Conservation (phyloP, 2,329 filamentous ascomycete genomes). For the Trichoderma lentiforme region DNA sequence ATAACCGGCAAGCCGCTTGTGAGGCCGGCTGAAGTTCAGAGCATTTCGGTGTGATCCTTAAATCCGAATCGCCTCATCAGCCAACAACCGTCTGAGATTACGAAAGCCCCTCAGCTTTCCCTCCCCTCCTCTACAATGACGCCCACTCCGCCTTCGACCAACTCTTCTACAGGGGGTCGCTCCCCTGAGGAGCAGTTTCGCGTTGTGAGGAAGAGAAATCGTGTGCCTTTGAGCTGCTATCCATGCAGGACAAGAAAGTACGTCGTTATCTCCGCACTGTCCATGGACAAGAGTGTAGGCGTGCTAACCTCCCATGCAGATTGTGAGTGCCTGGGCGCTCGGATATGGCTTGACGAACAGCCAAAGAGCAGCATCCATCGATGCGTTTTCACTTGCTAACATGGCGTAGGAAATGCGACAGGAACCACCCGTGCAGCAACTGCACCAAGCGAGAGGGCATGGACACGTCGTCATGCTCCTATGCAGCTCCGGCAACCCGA, state of each 20-base stretch:
- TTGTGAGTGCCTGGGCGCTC: slow-evolving; percentile 27
- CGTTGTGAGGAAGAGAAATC: slow-evolving; percentile 86
- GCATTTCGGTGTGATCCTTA: slow-evolving; percentile 5
- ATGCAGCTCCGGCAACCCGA: slow-evolving; percentile 66
- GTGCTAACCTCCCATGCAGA: slow-evolving; percentile 32
- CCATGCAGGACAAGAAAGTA: slow-evolving; percentile 91
- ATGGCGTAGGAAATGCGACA: slow-evolving; percentile 76
- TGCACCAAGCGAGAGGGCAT: slow-evolving; percentile 87
- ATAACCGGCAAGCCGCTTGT: slow-evolving; percentile 18
- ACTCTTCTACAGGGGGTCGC: slow-evolving; percentile 69
- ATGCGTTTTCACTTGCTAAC: not conserved
- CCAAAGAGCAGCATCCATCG: not conserved
- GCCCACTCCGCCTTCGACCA: slow-evolving; percentile 73
- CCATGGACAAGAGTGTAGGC: not conserved
- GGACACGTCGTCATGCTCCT: slow-evolving; percentile 77
- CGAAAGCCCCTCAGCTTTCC: not conserved
- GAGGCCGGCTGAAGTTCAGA: slow-evolving; percentile 18
- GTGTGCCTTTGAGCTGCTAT: slow-evolving; percentile 86
- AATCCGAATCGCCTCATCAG: slow-evolving; percentile 17
- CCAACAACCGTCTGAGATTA: not conserved
- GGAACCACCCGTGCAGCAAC: slow-evolving; percentile 87
- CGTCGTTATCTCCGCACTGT: not conserved
- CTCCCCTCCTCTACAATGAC: slow-evolving; percentile 51
- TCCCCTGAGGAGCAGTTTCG: slow-evolving; percentile 85
- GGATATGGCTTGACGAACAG: not conserved